Conservation (phyloP, 2,329 filamentous ascomycete genomes). For the Aspergillus phoenicis region DNA sequence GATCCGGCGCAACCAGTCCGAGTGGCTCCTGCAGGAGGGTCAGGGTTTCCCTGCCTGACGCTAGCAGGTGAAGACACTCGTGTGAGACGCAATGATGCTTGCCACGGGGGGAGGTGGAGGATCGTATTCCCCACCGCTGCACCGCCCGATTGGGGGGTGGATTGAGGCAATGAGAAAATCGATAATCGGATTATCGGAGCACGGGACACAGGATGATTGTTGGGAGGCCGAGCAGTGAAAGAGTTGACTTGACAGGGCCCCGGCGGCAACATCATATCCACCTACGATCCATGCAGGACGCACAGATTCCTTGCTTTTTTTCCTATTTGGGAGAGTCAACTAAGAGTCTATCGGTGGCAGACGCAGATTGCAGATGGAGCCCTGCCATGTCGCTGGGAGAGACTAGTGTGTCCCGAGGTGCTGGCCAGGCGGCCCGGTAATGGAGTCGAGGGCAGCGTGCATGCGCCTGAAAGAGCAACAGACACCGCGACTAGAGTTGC, state of each 20-base stretch:
- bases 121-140: constrained; percentile 19
- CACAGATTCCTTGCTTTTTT: constrained; percentile 18
- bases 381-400: constrained; percentile 14
- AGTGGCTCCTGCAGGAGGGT: constrained; percentile 19
- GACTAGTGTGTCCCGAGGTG: constrained; percentile 18
- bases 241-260: constrained; percentile 16
- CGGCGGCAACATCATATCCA: constrained; percentile 6
- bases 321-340: not conserved
- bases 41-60: constrained; percentile 18
- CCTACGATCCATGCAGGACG: constrained; percentile 15
- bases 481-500: no score
- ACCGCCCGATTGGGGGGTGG: constrained; percentile 6
- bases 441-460: constrained; percentile 13
- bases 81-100: constrained; percentile 18
- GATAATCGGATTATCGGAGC: constrained; percentile 18
- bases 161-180: not conserved
- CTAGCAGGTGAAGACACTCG: constrained; percentile 12
- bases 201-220: constrained; percentile 9
- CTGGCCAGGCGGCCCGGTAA: constrained; percentile 13
- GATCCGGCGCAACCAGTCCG: constrained; percentile 2
- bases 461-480: not conserved
- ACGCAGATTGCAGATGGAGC: constrained; percentile 1
- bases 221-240: not conserved
- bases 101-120: constrained; percentile 16
- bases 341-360: constrained; percentile 8